Evolutionary conservation across 768 basidiomycete species (phyloP), one percentile per base, ranked within the genome.

Genomic region (Epithele typhae): DNA sequence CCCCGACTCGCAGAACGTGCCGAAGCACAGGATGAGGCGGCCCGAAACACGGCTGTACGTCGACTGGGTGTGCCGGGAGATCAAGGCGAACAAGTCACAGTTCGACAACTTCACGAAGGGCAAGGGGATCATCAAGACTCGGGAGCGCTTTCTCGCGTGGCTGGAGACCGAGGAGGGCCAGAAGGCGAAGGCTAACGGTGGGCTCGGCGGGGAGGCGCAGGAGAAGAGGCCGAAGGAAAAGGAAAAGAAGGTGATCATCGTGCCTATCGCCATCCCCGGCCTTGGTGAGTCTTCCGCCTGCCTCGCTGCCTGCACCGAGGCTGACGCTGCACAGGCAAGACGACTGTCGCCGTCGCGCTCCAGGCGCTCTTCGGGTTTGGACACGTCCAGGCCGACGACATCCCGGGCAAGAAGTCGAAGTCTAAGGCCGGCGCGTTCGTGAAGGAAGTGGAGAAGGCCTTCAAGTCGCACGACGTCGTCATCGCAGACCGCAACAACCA

Each of bases 401-500:
- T 97, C 4, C 70, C 73, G 33, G 75, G 63, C 30, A 97, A 92
- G 68, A 92, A 84, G 62, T 43, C 85, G 1, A 91, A 74, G 0
- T 73, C 82, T 0, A 51, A 62, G 2, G n/a, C n/a, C n/a, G n/a
- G n/a, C n/a, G n/a, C n/a, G n/a, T 95, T 95, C 62, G 59, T 90
- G 44, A 81, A 72, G 61, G 93, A 89, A 48, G 87, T 96, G 32
- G 59, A 67, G 12, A 60, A 69, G 0, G 72, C 87, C 1, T 70
- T 97, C 21, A 61, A 76, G 43, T 71, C 62, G 0, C 68, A 87
- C 40, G 75, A 87, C 48, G 79, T 97, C 1, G 94, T 98, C 19
- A 89, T 90, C 51, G 93, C 94, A 22, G 96, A 98, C 66, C 82
- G 92, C 55, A 98, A 99, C 65, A 98, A 97, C 63, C 95, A 99